Percentiles rank a stretch among this genome's conserved stretches.
Evolutionary conservation across 2,329 filamentous ascomycete genomes (phyloP).

Genomic region (Trichophyton rubrum): DNA sequence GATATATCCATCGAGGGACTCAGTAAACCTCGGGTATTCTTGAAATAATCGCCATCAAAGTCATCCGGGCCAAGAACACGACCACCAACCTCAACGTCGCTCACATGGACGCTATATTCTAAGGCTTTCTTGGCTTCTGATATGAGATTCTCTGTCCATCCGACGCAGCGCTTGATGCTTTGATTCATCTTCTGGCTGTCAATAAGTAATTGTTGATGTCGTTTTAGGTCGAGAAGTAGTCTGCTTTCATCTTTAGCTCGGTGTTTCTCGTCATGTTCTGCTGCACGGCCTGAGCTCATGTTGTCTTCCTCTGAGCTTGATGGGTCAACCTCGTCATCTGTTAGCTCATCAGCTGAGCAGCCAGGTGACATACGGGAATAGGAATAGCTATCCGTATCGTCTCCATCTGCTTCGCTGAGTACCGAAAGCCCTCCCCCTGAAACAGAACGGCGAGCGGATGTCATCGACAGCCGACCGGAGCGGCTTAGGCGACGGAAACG

Average conservation of each 20-base stretch:
- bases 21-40: slow-evolving; percentile 21
- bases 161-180: slow-evolving; percentile 76
- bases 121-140: slow-evolving; percentile 78
- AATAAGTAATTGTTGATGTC: slow-evolving; percentile 75
- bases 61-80: slow-evolving; percentile 64
- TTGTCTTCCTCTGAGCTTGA: slow-evolving; percentile 28
- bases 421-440: slow-evolving; percentile 35
- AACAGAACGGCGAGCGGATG: slow-evolving; percentile 35
- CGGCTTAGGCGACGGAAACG: slow-evolving; percentile 76
- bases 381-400: slow-evolving; percentile 17
- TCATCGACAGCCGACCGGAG: slow-evolving; percentile 58
- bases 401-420: slow-evolving; percentile 34
- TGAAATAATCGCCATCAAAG: slow-evolving; percentile 27
- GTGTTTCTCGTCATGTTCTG: slow-evolving; percentile 37
- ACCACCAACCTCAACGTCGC: slow-evolving; percentile 70
- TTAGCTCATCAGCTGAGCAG: slow-evolving; percentile 25
- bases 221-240: slow-evolving; percentile 70
- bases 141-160: slow-evolving; percentile 83
- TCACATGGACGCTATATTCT: slow-evolving; percentile 64
- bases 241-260: slow-evolving; percentile 68
- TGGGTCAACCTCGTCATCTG: slow-evolving; percentile 27
- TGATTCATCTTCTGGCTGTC: slow-evolving; percentile 95
- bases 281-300: slow-evolving; percentile 23
- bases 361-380: slow-evolving; percentile 15
- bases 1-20: slow-evolving; percentile 17